A percentile compares a stretch with the other conserved stretches of the same genome.
Evolutionary conservation across 805 yeast genomes (phyloP).

Genomic region (Saccharomycopsis sp.): DNA sequence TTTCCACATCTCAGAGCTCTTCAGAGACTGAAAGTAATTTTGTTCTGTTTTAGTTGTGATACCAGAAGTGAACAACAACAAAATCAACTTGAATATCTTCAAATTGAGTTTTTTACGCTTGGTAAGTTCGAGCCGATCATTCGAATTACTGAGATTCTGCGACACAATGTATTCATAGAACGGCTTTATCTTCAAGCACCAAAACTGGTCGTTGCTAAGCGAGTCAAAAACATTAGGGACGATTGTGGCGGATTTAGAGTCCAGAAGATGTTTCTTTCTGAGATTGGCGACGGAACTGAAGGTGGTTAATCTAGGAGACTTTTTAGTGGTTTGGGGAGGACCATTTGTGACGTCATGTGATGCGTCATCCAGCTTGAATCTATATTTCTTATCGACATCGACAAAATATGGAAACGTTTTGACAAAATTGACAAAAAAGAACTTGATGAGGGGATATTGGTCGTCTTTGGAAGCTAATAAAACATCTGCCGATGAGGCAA

Average conservation of each 20-base stretch:
- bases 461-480: slow-evolving; percentile 23
- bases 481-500: slow-evolving; percentile 1
- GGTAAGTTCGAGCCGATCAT: slow-evolving; percentile 70
- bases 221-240: slow-evolving; percentile 24
- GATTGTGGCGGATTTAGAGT: slow-evolving; percentile 1
- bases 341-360: not conserved
- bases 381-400: slow-evolving; percentile 10
- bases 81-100: slow-evolving; percentile 55
- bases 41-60: slow-evolving; percentile 55
- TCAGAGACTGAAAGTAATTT: slow-evolving; percentile 36
- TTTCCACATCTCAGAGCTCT: slow-evolving; percentile 28
- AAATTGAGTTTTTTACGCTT: slow-evolving; percentile 58
- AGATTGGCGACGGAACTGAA: not conserved
- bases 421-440: slow-evolving; percentile 56
- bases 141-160: slow-evolving; percentile 63
- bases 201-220: slow-evolving; percentile 52
- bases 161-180: slow-evolving; percentile 74
- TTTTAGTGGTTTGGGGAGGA: not conserved
- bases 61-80: slow-evolving; percentile 70
- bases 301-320: not conserved
- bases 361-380: slow-evolving; percentile 23
- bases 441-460: slow-evolving; percentile 62
- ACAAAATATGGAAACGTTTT: slow-evolving; percentile 68
- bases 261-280: not conserved
- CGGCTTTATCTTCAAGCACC: slow-evolving; percentile 75